A percentile compares a stretch with the other conserved stretches of the same genome.
phyloP scores from a whole-genome alignment of 2,329 filamentous ascomycete species.

The Aspergillus pseudoglaucus region DNA sequence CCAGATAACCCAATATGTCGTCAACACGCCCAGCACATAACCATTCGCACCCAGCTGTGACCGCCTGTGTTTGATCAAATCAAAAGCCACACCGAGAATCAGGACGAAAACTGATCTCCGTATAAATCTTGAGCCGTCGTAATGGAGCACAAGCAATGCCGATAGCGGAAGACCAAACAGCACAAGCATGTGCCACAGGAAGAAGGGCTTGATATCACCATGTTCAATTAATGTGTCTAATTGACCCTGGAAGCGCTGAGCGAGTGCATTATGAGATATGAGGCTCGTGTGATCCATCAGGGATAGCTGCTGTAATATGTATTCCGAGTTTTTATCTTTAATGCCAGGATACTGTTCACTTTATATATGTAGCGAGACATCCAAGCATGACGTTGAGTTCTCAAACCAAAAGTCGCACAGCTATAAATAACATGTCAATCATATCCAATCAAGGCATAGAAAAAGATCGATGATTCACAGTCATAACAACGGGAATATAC shows the following conservation, averaged over 20 bases:
- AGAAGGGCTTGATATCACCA: constrained; percentile 26
- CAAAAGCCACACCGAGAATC: constrained; percentile 38
- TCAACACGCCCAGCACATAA: constrained; percentile 50
- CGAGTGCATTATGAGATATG: constrained; percentile 22
- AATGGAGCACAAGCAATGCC: constrained; percentile 48
- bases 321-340: too few relatives aligned
- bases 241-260: constrained; percentile 15
- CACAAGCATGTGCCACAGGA: constrained; percentile 30
- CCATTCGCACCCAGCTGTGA: constrained; percentile 47
- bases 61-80: constrained; percentile 40
- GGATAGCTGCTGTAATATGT: background rate
- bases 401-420: too few relatives aligned
- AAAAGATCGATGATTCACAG: too few relatives aligned
- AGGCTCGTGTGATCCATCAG: constrained; percentile 21
- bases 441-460: too few relatives aligned
- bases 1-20: constrained; percentile 51
- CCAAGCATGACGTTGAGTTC: too few relatives aligned
- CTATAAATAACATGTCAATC: too few relatives aligned
- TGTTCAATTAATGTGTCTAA: constrained; percentile 20
- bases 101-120: constrained; percentile 43
- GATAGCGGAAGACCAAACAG: constrained; percentile 34
- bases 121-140: constrained; percentile 26
- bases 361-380: too few relatives aligned
- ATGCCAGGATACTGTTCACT: too few relatives aligned
- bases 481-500: too few relatives aligned